Base-by-base conservation (phyloP, 2,329 filamentous ascomycete species). In the Xylaria sp. region DNA sequence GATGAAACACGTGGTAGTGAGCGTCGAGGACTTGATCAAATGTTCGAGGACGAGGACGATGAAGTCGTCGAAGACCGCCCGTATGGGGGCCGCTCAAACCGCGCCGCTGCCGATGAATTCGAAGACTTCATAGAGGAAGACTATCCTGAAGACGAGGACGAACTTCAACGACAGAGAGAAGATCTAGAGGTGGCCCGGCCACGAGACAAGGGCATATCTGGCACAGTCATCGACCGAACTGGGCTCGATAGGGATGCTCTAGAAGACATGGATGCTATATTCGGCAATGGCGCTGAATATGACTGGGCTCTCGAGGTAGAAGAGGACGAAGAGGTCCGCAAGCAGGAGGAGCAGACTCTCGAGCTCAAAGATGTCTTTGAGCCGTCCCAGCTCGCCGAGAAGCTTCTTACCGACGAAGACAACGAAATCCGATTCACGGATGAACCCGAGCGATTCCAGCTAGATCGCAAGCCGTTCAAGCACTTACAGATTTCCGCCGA, bases 321-420 rank as follows among this genome's bases (percentile, higher is more conserved):
- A 80, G 92, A 96, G 55, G 91, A 94, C 59, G 92, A 94, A 73
- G 93, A 97, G 73, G 90, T 93, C 57, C 90, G 92, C 66, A 86
- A 92, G 73, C 88, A 90, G 68, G 92, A 93, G 70, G 93, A 97
- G 73, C 92, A 94, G 76, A 91, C 91, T 54, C 89, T 98, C 51
- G 94, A 98, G 80, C 88, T 99, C 71, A 98, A 98, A 83, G 95
- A 99, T 79, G 95, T 99, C 60, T 99, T 99, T 76, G 96, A 99
- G 81, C 96, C 96, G 0, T 97, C 94, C 2, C 94, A 99, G 79
- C 88, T 99, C 48, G 91, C 92, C 66, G 96, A 99, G 82, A 95
- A 94, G 82, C 92, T 98, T 80, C 88, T 99, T 75, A 99, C 96
- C 9, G 96, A 98, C 67, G 94, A 94, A 72, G 96, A 99, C 80